Evolutionary conservation across 805 yeast species (phyloP).

Genomic region (Clavispora santaluciae): DNA sequence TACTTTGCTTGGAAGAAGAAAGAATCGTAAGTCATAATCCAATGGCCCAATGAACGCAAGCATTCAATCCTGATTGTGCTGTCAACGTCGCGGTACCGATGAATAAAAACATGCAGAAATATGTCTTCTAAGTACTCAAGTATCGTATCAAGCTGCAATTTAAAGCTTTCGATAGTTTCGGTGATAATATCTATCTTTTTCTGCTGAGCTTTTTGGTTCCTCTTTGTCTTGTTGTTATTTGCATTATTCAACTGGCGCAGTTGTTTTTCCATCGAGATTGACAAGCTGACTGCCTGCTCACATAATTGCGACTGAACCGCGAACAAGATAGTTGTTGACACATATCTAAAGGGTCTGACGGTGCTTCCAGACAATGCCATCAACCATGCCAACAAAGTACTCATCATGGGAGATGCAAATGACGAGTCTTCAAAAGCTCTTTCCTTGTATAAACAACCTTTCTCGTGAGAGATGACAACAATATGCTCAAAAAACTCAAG

Average conservation of each 20-base stretch:
- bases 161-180: constrained; percentile 29
- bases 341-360: constrained; percentile 65
- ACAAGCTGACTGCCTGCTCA: constrained; percentile 36
- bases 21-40: constrained; percentile 73
- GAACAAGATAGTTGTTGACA: constrained; percentile 57
- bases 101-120: constrained; percentile 61
- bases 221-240: constrained; percentile 25
- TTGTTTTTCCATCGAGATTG: constrained; percentile 35
- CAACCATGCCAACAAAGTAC: constrained; percentile 67
- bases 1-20: constrained; percentile 64
- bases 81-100: constrained; percentile 78
- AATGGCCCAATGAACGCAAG: constrained; percentile 53
- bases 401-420: constrained; percentile 42
- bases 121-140: constrained; percentile 61
- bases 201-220: constrained; percentile 25
- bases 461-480: constrained; percentile 52
- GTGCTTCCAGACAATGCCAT: constrained; percentile 65
- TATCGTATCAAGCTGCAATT: constrained; percentile 47
- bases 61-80: constrained; percentile 68
- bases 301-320: constrained; percentile 59
- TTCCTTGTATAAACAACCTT: constrained; percentile 49
- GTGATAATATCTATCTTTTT: constrained; percentile 45
- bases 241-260: constrained; percentile 38
- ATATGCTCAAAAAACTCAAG: constrained; percentile 52
- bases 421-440: constrained; percentile 13